Percentiles rank a stretch among this genome's conserved stretches.
phyloP scores from a whole-genome alignment of 2,329 filamentous ascomycete species.

The Conoideocrella luteorostrata region DNA sequence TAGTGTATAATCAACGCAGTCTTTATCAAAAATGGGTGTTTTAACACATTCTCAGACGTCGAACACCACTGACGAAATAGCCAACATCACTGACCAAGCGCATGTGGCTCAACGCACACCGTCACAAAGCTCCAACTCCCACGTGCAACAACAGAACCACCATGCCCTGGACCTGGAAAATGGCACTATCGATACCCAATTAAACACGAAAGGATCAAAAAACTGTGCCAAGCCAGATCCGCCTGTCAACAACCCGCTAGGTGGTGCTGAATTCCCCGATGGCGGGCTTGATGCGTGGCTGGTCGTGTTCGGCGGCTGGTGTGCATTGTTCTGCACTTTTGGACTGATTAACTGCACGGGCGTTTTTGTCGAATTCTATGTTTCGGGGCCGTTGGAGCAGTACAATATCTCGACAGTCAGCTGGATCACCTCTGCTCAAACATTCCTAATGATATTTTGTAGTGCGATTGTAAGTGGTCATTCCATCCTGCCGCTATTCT shows the following conservation, averaged over 20 bases:
- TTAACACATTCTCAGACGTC: conserved; percentile 7
- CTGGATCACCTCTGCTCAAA: conserved; percentile 54
- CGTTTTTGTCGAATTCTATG: conserved; percentile 55
- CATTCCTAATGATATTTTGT: conserved; percentile 43
- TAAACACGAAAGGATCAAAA: too few species aligned
- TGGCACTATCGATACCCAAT: background rate
- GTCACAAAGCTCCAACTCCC: background rate
- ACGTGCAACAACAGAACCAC: background rate
- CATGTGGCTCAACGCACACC: background rate
- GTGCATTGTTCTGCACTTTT: conserved; percentile 37
- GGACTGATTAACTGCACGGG: conserved; percentile 41
- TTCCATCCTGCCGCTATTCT: background rate
- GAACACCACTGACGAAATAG: conserved; percentile 4
- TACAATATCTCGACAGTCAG: conserved; percentile 47
- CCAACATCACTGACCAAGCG: too few species aligned
- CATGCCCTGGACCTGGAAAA: conserved; percentile 1
- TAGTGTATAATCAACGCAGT: background rate
- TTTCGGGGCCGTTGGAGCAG: conserved; percentile 37
- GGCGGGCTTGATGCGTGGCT: conserved; percentile 53
- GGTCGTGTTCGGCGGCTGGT: conserved; percentile 43
- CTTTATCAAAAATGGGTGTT: background rate
- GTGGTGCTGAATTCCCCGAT: conserved; percentile 48
- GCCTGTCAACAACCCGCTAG: too few species aligned
- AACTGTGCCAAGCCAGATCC: too few species aligned
- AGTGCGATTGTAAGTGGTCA: conserved; percentile 35